Conservation (phyloP, 75 land plant genomes). For the Azolla pinnata region DNA sequence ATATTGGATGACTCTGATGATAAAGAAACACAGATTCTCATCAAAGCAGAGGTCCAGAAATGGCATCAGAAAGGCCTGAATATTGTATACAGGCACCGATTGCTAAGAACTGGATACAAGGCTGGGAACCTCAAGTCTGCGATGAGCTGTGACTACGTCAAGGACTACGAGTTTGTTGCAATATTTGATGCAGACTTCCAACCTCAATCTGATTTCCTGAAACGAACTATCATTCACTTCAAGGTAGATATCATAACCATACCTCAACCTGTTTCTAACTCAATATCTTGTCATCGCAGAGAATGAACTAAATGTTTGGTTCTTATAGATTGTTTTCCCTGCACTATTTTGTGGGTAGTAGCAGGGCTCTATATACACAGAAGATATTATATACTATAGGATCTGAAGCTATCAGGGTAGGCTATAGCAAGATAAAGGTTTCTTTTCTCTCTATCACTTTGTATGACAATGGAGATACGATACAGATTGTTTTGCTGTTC, state of each 20-base stretch:
- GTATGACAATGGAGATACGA: no score
- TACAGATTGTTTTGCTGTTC: background rate
- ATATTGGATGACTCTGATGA: slow-evolving; percentile 65
- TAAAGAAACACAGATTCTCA: slow-evolving; percentile 31
- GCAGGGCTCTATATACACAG: no score
- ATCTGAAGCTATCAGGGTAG: no score
- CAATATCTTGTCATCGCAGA: no score
- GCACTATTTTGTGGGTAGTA: no score
- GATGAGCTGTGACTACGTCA: slow-evolving; percentile 57
- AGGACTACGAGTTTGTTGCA: slow-evolving; percentile 61
- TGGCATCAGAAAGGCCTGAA: slow-evolving; percentile 48
- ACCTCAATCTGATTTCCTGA: slow-evolving; percentile 54
- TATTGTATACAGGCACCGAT: slow-evolving; percentile 51
- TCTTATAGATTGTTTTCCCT: no score
- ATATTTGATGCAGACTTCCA: slow-evolving; percentile 78
- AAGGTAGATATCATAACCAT: slow-evolving; percentile 41
- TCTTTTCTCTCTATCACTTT: background rate
- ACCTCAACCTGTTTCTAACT: no score
- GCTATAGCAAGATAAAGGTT: background rate
- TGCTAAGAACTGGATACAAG: slow-evolving; percentile 53
- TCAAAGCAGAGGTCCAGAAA: slow-evolving; percentile 50
- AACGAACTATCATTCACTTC: slow-evolving; percentile 46
- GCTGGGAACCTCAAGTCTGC: slow-evolving; percentile 65
- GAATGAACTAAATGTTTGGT: no score
- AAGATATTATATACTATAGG: no score